Evolutionary conservation across 2,329 filamentous ascomycete genomes (phyloP).

Genomic region (Cryoendolithus antarcticus): DNA sequence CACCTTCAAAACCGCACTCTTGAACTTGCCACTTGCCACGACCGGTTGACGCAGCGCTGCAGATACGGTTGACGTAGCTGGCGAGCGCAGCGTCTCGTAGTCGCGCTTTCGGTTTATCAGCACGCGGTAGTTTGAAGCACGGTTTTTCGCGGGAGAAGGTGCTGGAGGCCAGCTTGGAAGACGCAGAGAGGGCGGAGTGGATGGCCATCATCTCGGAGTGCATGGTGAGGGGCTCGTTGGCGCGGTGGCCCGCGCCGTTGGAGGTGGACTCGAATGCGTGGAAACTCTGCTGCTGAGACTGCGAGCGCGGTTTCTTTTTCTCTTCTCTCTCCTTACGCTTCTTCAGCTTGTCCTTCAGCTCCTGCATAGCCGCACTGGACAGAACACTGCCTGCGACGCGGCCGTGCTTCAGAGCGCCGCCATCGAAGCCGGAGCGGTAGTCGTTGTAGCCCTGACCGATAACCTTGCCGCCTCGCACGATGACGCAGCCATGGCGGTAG

Average conservation of each 20-base stretch:
- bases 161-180: conserved; percentile 30
- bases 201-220: conserved; percentile 47
- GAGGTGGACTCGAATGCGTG: conserved; percentile 26
- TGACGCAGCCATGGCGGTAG: conserved; percentile 39
- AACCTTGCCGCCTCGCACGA: conserved; percentile 42
- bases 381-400: conserved; percentile 23
- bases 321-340: conserved; percentile 22
- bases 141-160: conserved; percentile 37
- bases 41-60: conserved; percentile 22
- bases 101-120: conserved; percentile 37
- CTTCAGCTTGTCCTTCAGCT: conserved; percentile 26
- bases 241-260: conserved; percentile 24
- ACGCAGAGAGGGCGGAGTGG: conserved; percentile 36
- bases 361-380: conserved; percentile 24
- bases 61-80: conserved; percentile 34
- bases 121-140: conserved; percentile 35
- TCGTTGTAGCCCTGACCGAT: conserved; percentile 42
- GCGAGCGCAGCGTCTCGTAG: conserved; percentile 31
- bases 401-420: conserved; percentile 38
- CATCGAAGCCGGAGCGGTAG: conserved; percentile 37
- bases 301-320: conserved; percentile 21
- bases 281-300: conserved; percentile 22
- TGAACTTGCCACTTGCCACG: conserved; percentile 26
- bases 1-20: conserved; percentile 39
- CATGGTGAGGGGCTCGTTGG: conserved; percentile 37